These are phyloP conservation scores for Talaromyces sp. DNA, from an alignment of 2,329 filamentous ascomycete species.

Conservation along the genomic window DNA sequence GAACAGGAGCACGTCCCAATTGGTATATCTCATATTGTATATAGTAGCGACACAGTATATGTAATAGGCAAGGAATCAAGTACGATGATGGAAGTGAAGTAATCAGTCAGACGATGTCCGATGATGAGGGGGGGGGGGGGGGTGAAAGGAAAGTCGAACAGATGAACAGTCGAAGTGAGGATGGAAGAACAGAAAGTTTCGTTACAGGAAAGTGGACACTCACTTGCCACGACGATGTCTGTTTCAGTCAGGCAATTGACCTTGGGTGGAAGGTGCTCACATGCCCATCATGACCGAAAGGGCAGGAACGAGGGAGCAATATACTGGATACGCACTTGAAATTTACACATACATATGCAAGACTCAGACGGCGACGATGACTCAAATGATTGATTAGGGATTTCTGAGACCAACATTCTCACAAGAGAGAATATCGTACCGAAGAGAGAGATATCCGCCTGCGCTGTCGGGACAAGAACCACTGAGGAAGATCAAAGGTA, in stretches of 20 bases:
- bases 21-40: constrained; percentile 70
- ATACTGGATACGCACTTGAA: background rate
- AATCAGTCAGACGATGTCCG: constrained; percentile 8
- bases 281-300: background rate
- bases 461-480: background rate
- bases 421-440: background rate
- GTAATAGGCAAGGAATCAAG: background rate
- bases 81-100: background rate
- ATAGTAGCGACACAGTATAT: background rate
- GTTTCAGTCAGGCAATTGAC: background rate
- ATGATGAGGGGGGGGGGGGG: background rate
- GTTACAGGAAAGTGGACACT: background rate
- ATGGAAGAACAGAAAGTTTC: background rate
- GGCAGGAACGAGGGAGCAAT: background rate
- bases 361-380: background rate
- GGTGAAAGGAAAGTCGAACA: background rate
- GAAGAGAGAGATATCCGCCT: background rate
- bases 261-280: background rate
- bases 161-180: background rate
- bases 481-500: background rate
- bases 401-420: background rate
- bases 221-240: background rate
- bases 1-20: constrained; percentile 84
- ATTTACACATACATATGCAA: background rate
- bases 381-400: background rate